phyloP scores from a whole-genome alignment of 2,329 filamentous ascomycete species.

The Fonsecaea pugnacius region DNA sequence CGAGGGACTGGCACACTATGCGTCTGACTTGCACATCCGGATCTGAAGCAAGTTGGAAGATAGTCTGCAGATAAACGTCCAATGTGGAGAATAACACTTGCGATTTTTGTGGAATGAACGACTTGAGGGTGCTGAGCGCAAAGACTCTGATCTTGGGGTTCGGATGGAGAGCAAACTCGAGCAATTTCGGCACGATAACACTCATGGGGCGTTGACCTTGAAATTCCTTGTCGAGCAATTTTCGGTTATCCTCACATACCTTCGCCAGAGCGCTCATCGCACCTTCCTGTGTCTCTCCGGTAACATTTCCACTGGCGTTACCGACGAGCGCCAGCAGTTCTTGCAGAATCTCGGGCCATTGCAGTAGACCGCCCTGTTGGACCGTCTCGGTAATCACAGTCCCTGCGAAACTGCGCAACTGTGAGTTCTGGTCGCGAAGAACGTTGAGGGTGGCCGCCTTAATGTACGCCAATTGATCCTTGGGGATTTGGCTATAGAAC shows the following conservation, averaged over 20 bases:
- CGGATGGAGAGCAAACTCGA: slow-evolving; percentile 79
- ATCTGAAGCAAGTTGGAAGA: slow-evolving; percentile 82
- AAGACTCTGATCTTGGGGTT: slow-evolving; percentile 77
- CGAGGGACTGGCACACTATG: slow-evolving; percentile 91
- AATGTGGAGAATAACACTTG: slow-evolving; percentile 79
- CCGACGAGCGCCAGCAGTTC: slow-evolving; percentile 78
- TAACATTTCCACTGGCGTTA: slow-evolving; percentile 70
- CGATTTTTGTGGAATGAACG: slow-evolving; percentile 85
- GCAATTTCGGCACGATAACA: slow-evolving; percentile 85
- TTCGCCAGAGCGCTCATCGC: slow-evolving; percentile 92
- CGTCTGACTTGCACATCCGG: slow-evolving; percentile 79
- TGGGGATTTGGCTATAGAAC: slow-evolving; percentile 75
- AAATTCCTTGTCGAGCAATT: slow-evolving; percentile 82
- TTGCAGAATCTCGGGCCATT: slow-evolving; percentile 88
- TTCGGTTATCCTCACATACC: slow-evolving; percentile 95
- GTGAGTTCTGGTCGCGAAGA: slow-evolving; percentile 77
- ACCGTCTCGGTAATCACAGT: slow-evolving; percentile 94
- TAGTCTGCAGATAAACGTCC: slow-evolving; percentile 77
- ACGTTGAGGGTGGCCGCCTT: slow-evolving; percentile 77
- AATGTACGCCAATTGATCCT: slow-evolving; percentile 74
- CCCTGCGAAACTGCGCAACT: slow-evolving; percentile 86
- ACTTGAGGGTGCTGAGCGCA: slow-evolving; percentile 83
- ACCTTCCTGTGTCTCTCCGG: slow-evolving; percentile 80
- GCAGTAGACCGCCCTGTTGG: slow-evolving; percentile 78
- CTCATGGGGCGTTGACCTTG: slow-evolving; percentile 85